Evolutionary conservation across 2,329 filamentous ascomycete species (phyloP).

Genomic region (Purpureocillium takamizusanense): DNA sequence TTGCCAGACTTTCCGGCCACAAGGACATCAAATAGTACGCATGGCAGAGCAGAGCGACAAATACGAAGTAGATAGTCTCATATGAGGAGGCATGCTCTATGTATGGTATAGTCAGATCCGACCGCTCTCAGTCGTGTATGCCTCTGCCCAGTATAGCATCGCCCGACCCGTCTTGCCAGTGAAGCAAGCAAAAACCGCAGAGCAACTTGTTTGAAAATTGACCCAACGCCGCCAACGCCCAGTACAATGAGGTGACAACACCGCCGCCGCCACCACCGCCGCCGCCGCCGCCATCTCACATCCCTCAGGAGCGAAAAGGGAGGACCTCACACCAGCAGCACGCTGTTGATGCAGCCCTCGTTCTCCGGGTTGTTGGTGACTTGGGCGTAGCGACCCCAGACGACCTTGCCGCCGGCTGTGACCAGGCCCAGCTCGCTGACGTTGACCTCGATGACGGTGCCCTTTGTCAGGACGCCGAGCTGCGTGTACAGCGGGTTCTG

Average conservation of each 20-base stretch:
- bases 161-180: too few relatives aligned
- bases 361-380: constrained; percentile 39
- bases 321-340: constrained; percentile 19
- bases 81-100: too few relatives aligned
- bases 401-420: constrained; percentile 84
- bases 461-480: constrained; percentile 80
- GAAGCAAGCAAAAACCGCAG: too few relatives aligned
- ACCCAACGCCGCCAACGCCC: constrained; percentile 12
- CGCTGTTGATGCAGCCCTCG: constrained; percentile 35
- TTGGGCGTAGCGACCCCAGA: constrained; percentile 74
- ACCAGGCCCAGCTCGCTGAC: constrained; percentile 86
- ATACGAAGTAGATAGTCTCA: too few relatives aligned
- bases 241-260: constrained; percentile 12
- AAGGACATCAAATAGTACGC: too few relatives aligned
- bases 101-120: too few relatives aligned
- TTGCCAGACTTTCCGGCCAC: too few relatives aligned
- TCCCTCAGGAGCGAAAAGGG: not conserved
- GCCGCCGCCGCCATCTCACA: not conserved
- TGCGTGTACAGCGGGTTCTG: constrained; percentile 89
- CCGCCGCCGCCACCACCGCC: not conserved
- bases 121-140: too few relatives aligned
- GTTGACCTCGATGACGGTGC: constrained; percentile 78
- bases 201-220: not conserved
- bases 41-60: too few relatives aligned
- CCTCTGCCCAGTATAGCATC: too few relatives aligned